Base-by-base conservation (phyloP, 176 grass and related monocot genomes). In the Zoysia japonica region DNA sequence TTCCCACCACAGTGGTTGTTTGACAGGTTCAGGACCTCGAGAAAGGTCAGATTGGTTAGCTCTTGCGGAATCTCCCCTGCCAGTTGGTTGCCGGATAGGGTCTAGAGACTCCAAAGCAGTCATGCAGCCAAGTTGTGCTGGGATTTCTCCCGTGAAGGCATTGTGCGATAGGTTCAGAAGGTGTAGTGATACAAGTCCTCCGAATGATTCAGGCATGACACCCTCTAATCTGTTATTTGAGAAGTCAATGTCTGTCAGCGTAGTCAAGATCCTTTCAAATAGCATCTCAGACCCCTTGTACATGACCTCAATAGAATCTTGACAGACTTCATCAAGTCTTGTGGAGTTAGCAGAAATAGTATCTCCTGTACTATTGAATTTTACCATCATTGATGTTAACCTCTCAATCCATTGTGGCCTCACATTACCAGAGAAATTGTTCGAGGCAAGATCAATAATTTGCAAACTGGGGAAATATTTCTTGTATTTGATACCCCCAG, bases 1-100 rank as follows among this genome's bases (percentile, higher is more conserved):
- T 13, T 11, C 90, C 86, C 1, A 45, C 20, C 17, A 89, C n/a
- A 64, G 6, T 73, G 65, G 10, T 92, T 92, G 43, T 42, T 17
- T 1, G 83, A 89, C 13, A 92, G 47, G 35, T 92, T 86, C 3
- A 89, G 19, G 2, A 0, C 3, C 9, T 6, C 17, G 3, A 84
- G 65, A 55, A 50, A 92, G 15, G 56, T 89, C 0, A 92, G 72
- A 0, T 76, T 11, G 35, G 83, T 71, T 1, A 89, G 66, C 28
- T 77, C 74, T 2, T 60, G 15, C 0, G 84, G 61, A 37, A 80
- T 85, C 8, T 74, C 35, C 11, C 84, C 61, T 1, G 48, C 67
- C 0, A 80, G 69, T 42, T 60, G 28, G 61, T 80, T 85, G 42
- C 7, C 41, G 4, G 84, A 80, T 0, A 80, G 16, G 16, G 28